Evolutionary conservation across 108 stramenopile genomes (phyloP).

Genomic region (Conticribra weissflogii): DNA sequence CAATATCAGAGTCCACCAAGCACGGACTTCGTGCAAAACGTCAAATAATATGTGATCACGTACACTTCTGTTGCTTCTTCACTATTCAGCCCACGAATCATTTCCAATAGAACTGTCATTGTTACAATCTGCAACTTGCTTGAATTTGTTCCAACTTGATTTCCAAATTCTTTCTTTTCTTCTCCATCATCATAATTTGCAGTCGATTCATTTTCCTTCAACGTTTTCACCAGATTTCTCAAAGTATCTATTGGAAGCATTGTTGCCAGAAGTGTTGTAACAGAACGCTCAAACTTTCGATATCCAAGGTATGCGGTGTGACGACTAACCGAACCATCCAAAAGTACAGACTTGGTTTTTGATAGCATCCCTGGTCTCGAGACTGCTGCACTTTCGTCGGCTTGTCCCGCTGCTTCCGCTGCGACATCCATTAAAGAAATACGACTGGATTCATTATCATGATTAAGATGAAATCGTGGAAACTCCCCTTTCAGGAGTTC

Average conservation of each 20-base stretch:
- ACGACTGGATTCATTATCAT: slow-evolving; percentile 14
- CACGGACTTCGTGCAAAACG: no score
- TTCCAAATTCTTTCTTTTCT: slow-evolving; percentile 1
- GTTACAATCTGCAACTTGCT: slow-evolving; percentile 35
- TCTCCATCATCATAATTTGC: slow-evolving; percentile 4
- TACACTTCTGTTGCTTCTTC: slow-evolving; percentile 22
- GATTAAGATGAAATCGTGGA: slow-evolving; percentile 68
- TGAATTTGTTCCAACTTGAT: slow-evolving; percentile 1
- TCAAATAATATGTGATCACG: slow-evolving; percentile 1
- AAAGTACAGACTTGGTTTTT: slow-evolving; percentile 31
- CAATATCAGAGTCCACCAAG: no score
- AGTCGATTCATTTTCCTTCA: slow-evolving; percentile 15
- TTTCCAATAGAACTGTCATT: slow-evolving; percentile 23
- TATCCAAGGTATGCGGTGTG: slow-evolving; percentile 68
- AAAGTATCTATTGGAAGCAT: slow-evolving; percentile 53
- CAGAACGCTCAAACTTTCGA: slow-evolving; percentile 69
- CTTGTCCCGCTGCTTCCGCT: slow-evolving; percentile 35
- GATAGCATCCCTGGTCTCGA: neutral
- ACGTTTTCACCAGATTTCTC: slow-evolving; percentile 29
- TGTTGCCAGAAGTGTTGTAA: slow-evolving; percentile 75
- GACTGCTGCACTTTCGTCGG: neutral
- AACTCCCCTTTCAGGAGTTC: slow-evolving; percentile 71
- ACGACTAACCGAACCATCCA: slow-evolving; percentile 58
- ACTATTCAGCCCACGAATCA: slow-evolving; percentile 15
- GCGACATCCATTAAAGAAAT: slow-evolving; percentile 56